Percentiles rank a stretch among this genome's conserved stretches.
Conservation (phyloP, 805 yeast genomes). For the Candida saitoana region DNA sequence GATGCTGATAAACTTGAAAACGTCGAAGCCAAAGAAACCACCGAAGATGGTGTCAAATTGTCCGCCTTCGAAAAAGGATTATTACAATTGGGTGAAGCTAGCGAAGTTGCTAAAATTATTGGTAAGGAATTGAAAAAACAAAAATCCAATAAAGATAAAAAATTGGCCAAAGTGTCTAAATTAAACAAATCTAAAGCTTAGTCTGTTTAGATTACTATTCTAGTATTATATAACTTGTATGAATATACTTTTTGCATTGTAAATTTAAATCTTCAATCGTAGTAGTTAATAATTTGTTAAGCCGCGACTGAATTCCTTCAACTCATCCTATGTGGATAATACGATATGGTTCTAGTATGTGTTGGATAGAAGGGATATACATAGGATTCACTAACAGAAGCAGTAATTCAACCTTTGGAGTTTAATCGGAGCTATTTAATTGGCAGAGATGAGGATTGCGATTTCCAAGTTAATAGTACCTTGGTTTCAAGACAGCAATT, state of each 20-base stretch:
- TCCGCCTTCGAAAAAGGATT: slow-evolving; percentile 70
- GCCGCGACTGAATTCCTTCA: too few relatives aligned
- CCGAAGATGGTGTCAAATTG: slow-evolving; percentile 38
- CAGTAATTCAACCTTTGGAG: slow-evolving; percentile 7
- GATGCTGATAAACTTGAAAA: slow-evolving; percentile 45
- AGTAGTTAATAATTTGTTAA: too few relatives aligned
- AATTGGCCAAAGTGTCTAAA: slow-evolving; percentile 16
- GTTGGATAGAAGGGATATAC: not conserved
- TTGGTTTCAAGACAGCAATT: slow-evolving; percentile 30
- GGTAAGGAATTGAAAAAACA: slow-evolving; percentile 47
- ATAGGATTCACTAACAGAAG: not conserved
- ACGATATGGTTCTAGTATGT: slow-evolving; percentile 4
- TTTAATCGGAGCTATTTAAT: slow-evolving; percentile 15
- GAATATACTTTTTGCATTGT: not conserved
- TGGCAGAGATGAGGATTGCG: slow-evolving; percentile 28
- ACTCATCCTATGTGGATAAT: slow-evolving; percentile 3
- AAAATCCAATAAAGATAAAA: slow-evolving; percentile 9
- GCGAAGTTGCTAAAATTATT: slow-evolving; percentile 61
- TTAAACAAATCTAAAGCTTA: slow-evolving; percentile 9
- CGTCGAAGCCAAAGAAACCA: slow-evolving; percentile 15
- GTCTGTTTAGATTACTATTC: not conserved
- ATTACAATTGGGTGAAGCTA: slow-evolving; percentile 76
- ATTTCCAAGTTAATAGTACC: slow-evolving; percentile 24
- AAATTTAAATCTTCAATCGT: not conserved
- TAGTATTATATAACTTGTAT: slow-evolving; percentile 6